Base-by-base conservation (phyloP, 495 filamentous ascomycete genomes). In the Talaromyces liani region DNA sequence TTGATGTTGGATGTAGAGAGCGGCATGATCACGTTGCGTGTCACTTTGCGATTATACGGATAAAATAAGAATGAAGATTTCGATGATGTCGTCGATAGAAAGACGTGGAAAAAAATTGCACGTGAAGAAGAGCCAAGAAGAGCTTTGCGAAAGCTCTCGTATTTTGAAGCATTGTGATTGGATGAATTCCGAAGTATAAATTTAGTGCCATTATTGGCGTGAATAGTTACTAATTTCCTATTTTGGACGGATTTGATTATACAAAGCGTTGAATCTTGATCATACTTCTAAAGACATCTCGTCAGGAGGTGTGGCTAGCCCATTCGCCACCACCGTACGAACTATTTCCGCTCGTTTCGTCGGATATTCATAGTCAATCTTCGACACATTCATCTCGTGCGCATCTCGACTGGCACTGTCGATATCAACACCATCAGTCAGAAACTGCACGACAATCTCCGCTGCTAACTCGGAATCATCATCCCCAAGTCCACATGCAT, bases 381-480 rank as follows among this genome's bases (percentile, higher is more conserved):
- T 49, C 16, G 45, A 1, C n/a, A 49, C 45, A 49, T 49, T 9
- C 18, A 20, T 4, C 0, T 12, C 45, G 2, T 20, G 5, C 20
- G 4, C 22, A 29, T 7, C 29, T 7, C 29, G 29, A 14, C 16
- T 33, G 49, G 4, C 14, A 7, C 0, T 53, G 6, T 20, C 16
- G n/a, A n/a, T 16, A 45, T 47, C 33, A 3, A 10, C 49, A 25
- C 2, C 22, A 36, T 58, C 74, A 6, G 64, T 68, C 58, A 76
- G 72, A 65, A 77, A 77, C 51, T 70, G 29, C 60, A 77, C 25
- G 16, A 77, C 73, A 16, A 69, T 70, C 60, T 77, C 77, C 9
- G 77, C 77, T 4, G 77, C 77, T 53, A 70, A 65, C 64, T 70
- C 69, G 4, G 77, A 71, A 62, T 77, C 74, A 72, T 77, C 68